Percentiles rank a stretch among this genome's conserved stretches.
Conservation (phyloP, 2,329 filamentous ascomycete species). For the Colletotrichum sp. region DNA sequence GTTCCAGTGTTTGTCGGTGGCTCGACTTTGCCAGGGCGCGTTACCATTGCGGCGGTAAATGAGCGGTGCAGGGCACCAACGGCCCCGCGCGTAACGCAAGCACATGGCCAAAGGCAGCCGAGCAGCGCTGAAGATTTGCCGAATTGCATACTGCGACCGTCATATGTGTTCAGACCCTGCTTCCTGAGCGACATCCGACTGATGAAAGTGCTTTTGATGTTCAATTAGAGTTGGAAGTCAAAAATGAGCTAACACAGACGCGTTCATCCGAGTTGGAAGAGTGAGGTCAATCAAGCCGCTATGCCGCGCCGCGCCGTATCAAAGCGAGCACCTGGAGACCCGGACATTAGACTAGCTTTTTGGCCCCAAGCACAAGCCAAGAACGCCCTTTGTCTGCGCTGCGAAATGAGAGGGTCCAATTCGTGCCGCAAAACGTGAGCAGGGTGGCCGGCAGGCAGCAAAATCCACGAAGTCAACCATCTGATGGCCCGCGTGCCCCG, state of each 20-base stretch:
- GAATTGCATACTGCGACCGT: not conserved
- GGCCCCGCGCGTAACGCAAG: not conserved
- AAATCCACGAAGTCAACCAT: not conserved
- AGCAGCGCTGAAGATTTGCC: not conserved
- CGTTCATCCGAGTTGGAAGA: not conserved
- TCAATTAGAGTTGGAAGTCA: conserved; percentile 17
- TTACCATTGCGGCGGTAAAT: conserved; percentile 20
- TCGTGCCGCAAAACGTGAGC: not conserved
- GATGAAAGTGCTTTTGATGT: not conserved
- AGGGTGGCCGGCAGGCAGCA: not conserved
- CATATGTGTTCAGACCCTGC: not conserved
- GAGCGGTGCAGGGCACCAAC: not conserved
- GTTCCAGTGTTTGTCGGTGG: not conserved
- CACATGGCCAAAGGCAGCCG: not conserved
- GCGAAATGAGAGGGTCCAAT: not conserved
- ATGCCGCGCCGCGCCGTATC: not conserved
- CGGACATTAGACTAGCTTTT: not conserved
- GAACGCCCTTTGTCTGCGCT: not conserved
- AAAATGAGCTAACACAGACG: not conserved
- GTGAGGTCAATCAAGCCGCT: not conserved
- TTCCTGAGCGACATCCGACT: not conserved
- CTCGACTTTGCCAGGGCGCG: not conserved
- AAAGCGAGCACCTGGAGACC: not conserved
- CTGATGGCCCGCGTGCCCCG: not conserved
- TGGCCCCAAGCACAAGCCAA: not conserved